A percentile compares a stretch with the other conserved stretches of the same genome.
phyloP scores from a whole-genome alignment of 345 rosid species.

The Carallia brachiata region DNA sequence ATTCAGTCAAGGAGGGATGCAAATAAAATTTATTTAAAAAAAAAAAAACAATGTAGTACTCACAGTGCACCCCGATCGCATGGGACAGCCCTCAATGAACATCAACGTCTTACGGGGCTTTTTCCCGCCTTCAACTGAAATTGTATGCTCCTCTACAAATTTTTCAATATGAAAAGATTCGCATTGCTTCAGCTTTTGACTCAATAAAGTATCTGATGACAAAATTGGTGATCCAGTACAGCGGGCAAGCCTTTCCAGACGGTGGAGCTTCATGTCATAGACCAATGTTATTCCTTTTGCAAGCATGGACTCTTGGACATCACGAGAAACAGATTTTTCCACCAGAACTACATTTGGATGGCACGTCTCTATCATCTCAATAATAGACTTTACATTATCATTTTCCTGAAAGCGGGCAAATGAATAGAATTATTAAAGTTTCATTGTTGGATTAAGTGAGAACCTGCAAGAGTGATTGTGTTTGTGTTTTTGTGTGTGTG shows the following conservation, averaged over 20 bases:
- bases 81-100: slow-evolving; percentile 91
- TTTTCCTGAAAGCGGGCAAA: slow-evolving; percentile 51
- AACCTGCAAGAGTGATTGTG: not conserved
- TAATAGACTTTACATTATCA: slow-evolving; percentile 52
- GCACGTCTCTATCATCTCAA: slow-evolving; percentile 56
- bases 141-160: slow-evolving; percentile 79
- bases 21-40: not conserved
- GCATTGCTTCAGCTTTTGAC: slow-evolving; percentile 71
- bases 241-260: slow-evolving; percentile 75
- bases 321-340: slow-evolving; percentile 85
- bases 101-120: slow-evolving; percentile 81
- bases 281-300: slow-evolving; percentile 73
- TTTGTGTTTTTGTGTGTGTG: too few relatives aligned
- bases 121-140: slow-evolving; percentile 64
- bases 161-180: slow-evolving; percentile 80
- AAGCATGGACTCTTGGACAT: slow-evolving; percentile 75
- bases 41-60: slow-evolving; percentile 29
- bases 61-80: slow-evolving; percentile 84
- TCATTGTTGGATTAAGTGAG: not conserved
- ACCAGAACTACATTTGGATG: slow-evolving; percentile 84
- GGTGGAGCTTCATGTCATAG: slow-evolving; percentile 92
- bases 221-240: slow-evolving; percentile 78
- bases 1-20: not conserved
- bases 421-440: slow-evolving; percentile 19
- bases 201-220: slow-evolving; percentile 48